phyloP scores from a whole-genome alignment of 2,329 filamentous ascomycete genomes.

The Fusarium sp. region DNA sequence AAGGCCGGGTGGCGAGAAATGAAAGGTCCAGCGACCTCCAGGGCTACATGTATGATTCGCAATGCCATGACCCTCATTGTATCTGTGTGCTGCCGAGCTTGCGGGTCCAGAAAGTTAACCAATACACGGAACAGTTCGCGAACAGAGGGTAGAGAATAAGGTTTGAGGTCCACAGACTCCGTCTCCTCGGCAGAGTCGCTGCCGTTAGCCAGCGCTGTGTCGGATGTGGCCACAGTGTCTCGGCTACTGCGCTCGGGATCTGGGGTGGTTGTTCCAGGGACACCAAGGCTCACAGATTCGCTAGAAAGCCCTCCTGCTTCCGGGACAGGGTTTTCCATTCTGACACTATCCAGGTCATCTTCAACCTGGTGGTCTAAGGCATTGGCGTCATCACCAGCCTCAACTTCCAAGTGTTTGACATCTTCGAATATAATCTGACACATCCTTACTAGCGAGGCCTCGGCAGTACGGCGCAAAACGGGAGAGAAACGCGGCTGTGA shows the following conservation, averaged over 20 bases:
- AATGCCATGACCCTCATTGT: conserved; percentile 97
- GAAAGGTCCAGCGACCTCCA: conserved; percentile 95
- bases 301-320: conserved; percentile 41
- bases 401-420: conserved; percentile 83
- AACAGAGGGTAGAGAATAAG: conserved; percentile 95
- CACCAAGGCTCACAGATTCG: conserved; percentile 37
- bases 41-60: conserved; percentile 94
- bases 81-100: conserved; percentile 92
- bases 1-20: conserved; percentile 93
- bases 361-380: conserved; percentile 75
- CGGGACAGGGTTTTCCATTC: conserved; percentile 72
- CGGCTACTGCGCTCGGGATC: conserved; percentile 56
- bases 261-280: conserved; percentile 33
- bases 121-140: conserved; percentile 93
- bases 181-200: conserved; percentile 57
- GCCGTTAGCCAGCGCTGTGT: conserved; percentile 27
- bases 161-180: conserved; percentile 74
- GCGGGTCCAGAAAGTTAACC: conserved; percentile 92
- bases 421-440: conserved; percentile 98
- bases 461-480: conserved; percentile 88
- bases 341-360: conserved; percentile 79
- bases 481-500: conserved; percentile 94
- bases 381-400: conserved; percentile 75
- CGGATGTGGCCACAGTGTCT: conserved; percentile 67
- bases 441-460: conserved; percentile 99